Base-by-base conservation (phyloP, 345 rosid species). In the Abelmoschus esculentus region DNA sequence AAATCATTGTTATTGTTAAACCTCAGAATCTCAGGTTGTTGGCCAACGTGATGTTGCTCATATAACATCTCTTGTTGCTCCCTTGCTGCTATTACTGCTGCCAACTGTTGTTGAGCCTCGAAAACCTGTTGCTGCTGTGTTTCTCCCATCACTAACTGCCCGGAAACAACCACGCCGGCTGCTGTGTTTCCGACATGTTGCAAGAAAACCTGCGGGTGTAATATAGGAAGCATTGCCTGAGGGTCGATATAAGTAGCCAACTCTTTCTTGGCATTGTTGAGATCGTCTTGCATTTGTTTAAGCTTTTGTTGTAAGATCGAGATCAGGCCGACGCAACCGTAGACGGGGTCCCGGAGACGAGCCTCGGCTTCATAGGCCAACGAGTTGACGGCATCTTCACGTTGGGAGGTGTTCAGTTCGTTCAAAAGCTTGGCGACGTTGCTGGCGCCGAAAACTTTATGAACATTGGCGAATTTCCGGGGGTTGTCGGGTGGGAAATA, bases 361-460 rank as follows among this genome's bases (percentile, higher is more conserved):
- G 88, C 85, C 73, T 95, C 93, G 0, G 97, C 96, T 58, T 95
- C 96, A 2, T 86, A 93, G 11, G 82, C 85, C 15, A 91, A 86
- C 0, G 97, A 91, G 69, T 87, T 85, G 17, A 90, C 97, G 0
- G 97, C 96, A 1, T 89, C 97, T 72, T 89, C 90, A 0, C 99
- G 83, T 18, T 81, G 84, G 0, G 70, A 10, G 19, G 83, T 71
- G 9, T 77, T 71, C 36, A 91, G 85, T 63, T 88, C 96, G 40
- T 80, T 83, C 58, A 95, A 84, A 59, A 93, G 82, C 56, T 91
- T 91, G 9, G 92, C 79, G 3, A 95, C 87, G 55, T 89, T 95
- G 71, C 96, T 88, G 4, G 90, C 88, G 6, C 96, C 96, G 38
- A 86, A 90, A 0, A 88, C 89, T 73, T 67, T 75, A 62, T 90